Percentiles rank a stretch among this genome's conserved stretches.
phyloP scores from a whole-genome alignment of 345 rosid species.

The Alliaria petiolata region DNA sequence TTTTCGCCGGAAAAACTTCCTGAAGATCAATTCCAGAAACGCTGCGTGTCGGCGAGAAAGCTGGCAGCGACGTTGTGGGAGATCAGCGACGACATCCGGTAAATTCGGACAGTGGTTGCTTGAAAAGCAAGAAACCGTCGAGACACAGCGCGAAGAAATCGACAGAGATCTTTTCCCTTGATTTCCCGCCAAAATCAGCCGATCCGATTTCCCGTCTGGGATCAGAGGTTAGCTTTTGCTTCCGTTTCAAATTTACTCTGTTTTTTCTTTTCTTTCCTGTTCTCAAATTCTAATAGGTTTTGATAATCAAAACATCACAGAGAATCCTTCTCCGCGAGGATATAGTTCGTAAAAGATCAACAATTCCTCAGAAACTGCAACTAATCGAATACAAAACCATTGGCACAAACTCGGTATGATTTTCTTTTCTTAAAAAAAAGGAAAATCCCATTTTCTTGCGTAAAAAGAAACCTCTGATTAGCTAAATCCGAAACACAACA shows the following conservation, averaged over 20 bases:
- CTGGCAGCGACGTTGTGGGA: constrained; percentile 92
- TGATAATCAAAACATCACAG: not conserved
- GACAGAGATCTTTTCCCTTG: constrained; percentile 22
- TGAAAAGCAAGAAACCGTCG: constrained; percentile 33
- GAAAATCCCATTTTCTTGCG: constrained; percentile 11
- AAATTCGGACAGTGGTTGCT: constrained; percentile 25
- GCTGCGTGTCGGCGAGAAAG: constrained; percentile 67
- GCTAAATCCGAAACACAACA: constrained; percentile 26
- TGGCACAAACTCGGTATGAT: constrained; percentile 20
- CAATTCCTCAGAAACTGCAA: not conserved
- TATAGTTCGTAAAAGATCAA: not conserved
- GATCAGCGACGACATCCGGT: constrained; percentile 44
- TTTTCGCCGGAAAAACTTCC: constrained; percentile 19
- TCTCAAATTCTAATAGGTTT: not conserved
- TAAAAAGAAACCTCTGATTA: not conserved
- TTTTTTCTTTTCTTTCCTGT: not conserved
- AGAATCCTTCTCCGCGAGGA: constrained; percentile 3
- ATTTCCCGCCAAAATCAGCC: constrained; percentile 40
- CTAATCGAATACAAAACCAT: constrained; percentile 15
- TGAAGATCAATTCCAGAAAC: constrained; percentile 25
- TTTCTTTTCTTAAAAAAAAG: not conserved
- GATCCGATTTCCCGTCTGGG: constrained; percentile 54
- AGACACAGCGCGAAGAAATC: constrained; percentile 31
- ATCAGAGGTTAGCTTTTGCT: constrained; percentile 46
- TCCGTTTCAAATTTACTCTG: not conserved